Evolutionary conservation across 2,329 filamentous ascomycete genomes (phyloP), one percentile per base, ranked within the genome.

Genomic region (Alternaria rosae): DNA sequence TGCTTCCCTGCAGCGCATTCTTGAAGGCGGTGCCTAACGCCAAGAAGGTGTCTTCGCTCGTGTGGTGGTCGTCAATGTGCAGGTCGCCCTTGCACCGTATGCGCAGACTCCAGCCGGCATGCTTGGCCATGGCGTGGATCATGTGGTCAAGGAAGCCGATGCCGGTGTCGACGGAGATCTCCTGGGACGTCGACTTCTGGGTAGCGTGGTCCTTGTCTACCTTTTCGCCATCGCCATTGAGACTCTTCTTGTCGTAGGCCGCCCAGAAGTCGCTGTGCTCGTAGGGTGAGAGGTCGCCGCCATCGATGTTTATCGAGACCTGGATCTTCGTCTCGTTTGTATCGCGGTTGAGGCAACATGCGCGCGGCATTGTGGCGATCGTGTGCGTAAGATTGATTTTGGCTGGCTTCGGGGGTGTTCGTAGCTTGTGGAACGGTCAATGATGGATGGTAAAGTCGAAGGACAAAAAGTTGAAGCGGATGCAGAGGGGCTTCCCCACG

Each of bases 131-230:
- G 6, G 95, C 95, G 81, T 99, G 95, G 53, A 98, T 87, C 94
- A 99, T 98, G 85, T 99, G 95, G 83, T 99, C 95, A 59, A 99
- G 86, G 82, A 99, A 99, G 62, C 95, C 95, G 80, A 99, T 97
- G 68, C 95, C 95, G 0, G 94, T 97, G 85, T 92, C 90, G 69
- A 98, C 86, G 76, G 88, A 88, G 78, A 98, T 97, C 63, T 88
- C 89, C 81, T 98, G 95, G 43, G 90, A 92, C 70, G 91, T 89
- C 70, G 92, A 94, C 67, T 89, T 85, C 81, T 99, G 94, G 1
- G 90, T 90, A 28, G 95, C 94, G 79, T 99, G 95, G 59, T 85
- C 85, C 62, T 87, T 87, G 55, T 80, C 76, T 23, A 71, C 54
- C 53, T 72, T 72, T 44, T 72, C 68, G 53, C 69, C 69, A 41